Base-by-base conservation (phyloP, 1,284 basidiomycete genomes). In the Naganishia sp. region DNA sequence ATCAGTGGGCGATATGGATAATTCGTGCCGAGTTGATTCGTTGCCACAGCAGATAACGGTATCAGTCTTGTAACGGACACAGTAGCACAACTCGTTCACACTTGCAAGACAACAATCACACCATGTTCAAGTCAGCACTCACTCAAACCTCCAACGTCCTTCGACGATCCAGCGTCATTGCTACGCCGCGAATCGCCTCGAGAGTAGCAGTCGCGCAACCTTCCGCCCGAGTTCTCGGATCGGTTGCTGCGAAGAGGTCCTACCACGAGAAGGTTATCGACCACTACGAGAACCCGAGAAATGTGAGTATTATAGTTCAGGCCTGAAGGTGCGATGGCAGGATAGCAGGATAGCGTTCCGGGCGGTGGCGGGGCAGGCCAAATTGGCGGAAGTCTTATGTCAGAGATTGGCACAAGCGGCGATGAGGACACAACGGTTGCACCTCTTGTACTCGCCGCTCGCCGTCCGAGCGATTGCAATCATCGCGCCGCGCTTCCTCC, bases 201-300 rank as follows among this genome's bases (percentile, higher is more conserved):
- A 31, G 61, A 55, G 7, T 55, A 28, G 49, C 50, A 45, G 31
- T 25, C 1, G 50, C 50, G 25, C 61, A 39, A 33, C 48, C 57
- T 42, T 57, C 55, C 18, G 57, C 48, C 3, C 21, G 48, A 23
- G 33, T 55, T 2, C 44, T 63, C 23, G 55, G 46, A 46, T 54
- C 61, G 16, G 61, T 57, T 2, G 46, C 66, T 4, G 49, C 50
- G n/a, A 68, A 67, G 64, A 64, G 92, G 73, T 83, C 81, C 4
- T 95, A 95, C 79, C 92, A 95, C 77, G 90, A 92, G 78, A 94
- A 94, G 77, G 92, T 95, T 69, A 94, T 95, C 72, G 91, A 92
- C 63, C 94, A 96, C 82, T 97, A 96, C 80, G 92, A 95, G 84
- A 87, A 86, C 80, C 94, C 94, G 71, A 87, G 89, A 83, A 97